A percentile compares a stretch with the other conserved stretches of the same genome.
Conservation (phyloP, 2,329 filamentous ascomycete species). For the Falciphora oryzae region DNA sequence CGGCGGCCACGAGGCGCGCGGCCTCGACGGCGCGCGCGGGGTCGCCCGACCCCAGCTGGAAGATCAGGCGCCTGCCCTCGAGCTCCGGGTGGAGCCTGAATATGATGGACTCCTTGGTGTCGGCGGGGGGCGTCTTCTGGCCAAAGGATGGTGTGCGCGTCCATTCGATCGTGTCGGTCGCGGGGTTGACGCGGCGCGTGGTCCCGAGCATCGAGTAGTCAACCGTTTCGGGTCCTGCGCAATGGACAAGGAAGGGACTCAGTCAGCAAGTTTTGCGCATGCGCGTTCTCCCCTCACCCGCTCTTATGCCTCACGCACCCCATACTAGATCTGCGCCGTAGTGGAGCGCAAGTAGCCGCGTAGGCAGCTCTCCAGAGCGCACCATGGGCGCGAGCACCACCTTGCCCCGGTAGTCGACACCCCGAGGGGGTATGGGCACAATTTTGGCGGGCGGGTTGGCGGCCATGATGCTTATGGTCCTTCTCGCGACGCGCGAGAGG, state of each 20-base stretch:
- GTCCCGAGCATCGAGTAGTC: constrained; percentile 89
- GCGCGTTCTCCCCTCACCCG: background rate
- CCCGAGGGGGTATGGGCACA: constrained; percentile 79
- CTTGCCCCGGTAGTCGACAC: constrained; percentile 91
- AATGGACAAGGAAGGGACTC: background rate
- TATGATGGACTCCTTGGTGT: constrained; percentile 62
- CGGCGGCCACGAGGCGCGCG: constrained; percentile 73
- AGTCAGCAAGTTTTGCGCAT: background rate
- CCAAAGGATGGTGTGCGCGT: constrained; percentile 69
- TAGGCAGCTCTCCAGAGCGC: constrained; percentile 90
- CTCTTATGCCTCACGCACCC: constrained; percentile 48
- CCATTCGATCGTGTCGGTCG: constrained; percentile 79
- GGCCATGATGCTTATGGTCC: constrained; percentile 46
- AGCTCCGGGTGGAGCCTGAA: constrained; percentile 75
- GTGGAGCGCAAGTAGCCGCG: constrained; percentile 78
- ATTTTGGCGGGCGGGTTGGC: constrained; percentile 46
- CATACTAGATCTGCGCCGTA: constrained; percentile 97
- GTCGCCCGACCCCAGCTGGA: constrained; percentile 85
- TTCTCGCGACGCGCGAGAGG: background rate
- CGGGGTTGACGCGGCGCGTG: constrained; percentile 67
- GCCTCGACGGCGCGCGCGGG: constrained; percentile 79
- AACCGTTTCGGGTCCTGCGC: constrained; percentile 79
- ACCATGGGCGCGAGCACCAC: constrained; percentile 97
- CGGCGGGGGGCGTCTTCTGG: constrained; percentile 45
- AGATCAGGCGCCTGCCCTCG: constrained; percentile 73